Conservation (phyloP, 1,284 basidiomycete species). For the Ceratobasidium sp. region DNA sequence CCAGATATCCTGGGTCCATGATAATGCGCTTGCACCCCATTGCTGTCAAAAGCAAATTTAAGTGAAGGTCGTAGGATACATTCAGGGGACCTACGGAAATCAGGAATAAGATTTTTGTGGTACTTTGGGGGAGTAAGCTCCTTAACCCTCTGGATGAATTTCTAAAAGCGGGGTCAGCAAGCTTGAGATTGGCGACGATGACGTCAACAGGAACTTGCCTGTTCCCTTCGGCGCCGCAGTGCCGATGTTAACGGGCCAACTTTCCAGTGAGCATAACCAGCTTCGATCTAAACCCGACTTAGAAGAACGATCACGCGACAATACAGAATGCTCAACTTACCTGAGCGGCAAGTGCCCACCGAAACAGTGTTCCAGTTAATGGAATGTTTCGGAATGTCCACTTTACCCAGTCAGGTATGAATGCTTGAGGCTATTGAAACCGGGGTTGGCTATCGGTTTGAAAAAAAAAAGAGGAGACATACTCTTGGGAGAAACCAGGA, state of each 20-base stretch:
- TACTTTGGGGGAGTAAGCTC: slow-evolving; percentile 53
- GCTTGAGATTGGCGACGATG: not conserved
- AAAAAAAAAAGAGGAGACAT: not conserved
- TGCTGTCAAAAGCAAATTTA: slow-evolving; percentile 15
- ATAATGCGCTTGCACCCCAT: slow-evolving; percentile 63
- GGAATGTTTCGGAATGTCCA: slow-evolving; percentile 58
- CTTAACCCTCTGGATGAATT: slow-evolving; percentile 1
- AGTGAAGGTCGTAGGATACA: not conserved
- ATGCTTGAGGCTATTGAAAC: not conserved
- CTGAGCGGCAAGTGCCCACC: slow-evolving; percentile 55
- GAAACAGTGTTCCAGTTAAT: slow-evolving; percentile 55
- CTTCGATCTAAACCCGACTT: not conserved
- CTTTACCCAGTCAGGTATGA: slow-evolving; percentile 6
- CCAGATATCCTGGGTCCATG: slow-evolving; percentile 60
- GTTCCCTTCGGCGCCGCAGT: slow-evolving; percentile 20
- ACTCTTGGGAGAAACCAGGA: slow-evolving; percentile 16
- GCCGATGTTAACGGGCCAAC: not conserved
- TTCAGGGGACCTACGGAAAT: slow-evolving; percentile 52
- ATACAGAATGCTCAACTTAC: slow-evolving; percentile 47
- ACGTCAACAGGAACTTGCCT: slow-evolving; percentile 45
- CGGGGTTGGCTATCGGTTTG: not conserved
- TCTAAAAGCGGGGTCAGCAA: not conserved
- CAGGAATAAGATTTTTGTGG: slow-evolving; percentile 55
- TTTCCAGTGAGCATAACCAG: not conserved
- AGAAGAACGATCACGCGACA: not conserved